Base-by-base conservation (phyloP, 345 rosid genomes). In the Eucalyptus cladocalyx region DNA sequence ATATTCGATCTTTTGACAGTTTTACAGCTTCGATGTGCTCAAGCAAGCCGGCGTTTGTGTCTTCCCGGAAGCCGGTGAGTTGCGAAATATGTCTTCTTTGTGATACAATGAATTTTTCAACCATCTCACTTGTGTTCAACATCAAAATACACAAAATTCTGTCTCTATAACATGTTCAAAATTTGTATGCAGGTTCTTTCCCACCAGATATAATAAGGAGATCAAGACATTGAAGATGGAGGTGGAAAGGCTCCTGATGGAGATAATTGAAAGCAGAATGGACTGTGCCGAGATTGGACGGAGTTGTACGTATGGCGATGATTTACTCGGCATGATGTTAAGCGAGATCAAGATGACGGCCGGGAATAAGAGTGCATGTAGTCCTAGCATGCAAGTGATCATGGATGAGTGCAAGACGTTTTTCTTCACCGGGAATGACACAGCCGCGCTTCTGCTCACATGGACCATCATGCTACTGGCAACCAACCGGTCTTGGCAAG, bases 41-140 rank as follows among this genome's bases (percentile, higher is more conserved):
- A 96, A 90, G 93, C 99, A 12, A 97, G 94, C 90, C 94, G 97
- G 67, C 97, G 91, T 90, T 91, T 98, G 81, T 97, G 97, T 93
- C 91, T 96, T 86, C 99, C 99, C 0, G 99, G 99, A 21, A 95
- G 99, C 96, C 92, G 99, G 99, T 97, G 24, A 87, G 86, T 51
- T 42, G 56, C 11, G 8, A 18, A 26, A 72, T 3, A 72, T 72
- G 45, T 72, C 83, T 42, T 43, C 34, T 62, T 62, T 62, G 69
- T 30, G 28, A 62, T 62, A 13, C 69, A 30, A 28, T 62, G 69
- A 62, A 62, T 62, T 28, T 62, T 62, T 32, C 24, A 69, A 17
- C 42, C 80, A 69, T 34, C 24, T 34, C 24, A 34, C 12, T 17
- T 69, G 42, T 69, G 23, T 69, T 34, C 45, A 19, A 40, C 81